Conservation (phyloP, 225 moss, liverwort and hornwort species). For the Physcomitrium patens region DNA sequence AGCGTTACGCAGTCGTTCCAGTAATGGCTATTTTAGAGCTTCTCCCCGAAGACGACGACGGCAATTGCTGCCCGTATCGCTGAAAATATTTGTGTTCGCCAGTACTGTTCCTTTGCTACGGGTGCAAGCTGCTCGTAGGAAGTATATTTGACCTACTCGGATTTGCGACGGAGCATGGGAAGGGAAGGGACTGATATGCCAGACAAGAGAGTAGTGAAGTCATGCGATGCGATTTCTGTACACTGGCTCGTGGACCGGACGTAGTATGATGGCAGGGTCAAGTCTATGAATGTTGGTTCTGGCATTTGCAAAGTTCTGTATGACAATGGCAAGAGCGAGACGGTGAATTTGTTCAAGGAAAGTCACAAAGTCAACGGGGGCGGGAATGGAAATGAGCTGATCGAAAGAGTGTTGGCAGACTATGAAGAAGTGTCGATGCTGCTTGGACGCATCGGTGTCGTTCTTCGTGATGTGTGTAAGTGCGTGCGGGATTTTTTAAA, state of each 20-base stretch:
- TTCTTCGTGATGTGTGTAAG: conserved; percentile 38
- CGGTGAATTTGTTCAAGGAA: conserved; percentile 27
- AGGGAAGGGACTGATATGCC: conserved; percentile 28
- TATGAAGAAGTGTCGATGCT: conserved; percentile 32
- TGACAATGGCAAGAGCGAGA: conserved; percentile 36
- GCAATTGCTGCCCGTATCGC: conserved; percentile 8
- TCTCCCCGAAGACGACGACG: conserved; percentile 7
- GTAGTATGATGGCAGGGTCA: conserved; percentile 39
- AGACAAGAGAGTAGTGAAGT: conserved; percentile 17
- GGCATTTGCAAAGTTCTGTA: conserved; percentile 30
- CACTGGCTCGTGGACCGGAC: conserved; percentile 31
- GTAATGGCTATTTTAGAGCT: not conserved
- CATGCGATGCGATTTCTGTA: conserved; percentile 33
- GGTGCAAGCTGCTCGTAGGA: not conserved
- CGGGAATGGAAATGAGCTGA: conserved; percentile 2
- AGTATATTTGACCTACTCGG: conserved; percentile 26
- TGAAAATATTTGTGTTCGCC: not conserved
- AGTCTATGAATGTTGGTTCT: conserved; percentile 17
- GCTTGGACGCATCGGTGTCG: conserved; percentile 28
- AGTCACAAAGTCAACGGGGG: conserved; percentile 13
- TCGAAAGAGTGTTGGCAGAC: conserved; percentile 25
- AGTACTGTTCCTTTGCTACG: conserved; percentile 8
- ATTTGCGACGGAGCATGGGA: not conserved
- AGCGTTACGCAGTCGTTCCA: conserved; percentile 3
- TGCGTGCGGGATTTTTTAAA: not conserved